Conservation (phyloP, 805 yeast genomes). For the Cyberlindnera xishuangbannaensis region DNA sequence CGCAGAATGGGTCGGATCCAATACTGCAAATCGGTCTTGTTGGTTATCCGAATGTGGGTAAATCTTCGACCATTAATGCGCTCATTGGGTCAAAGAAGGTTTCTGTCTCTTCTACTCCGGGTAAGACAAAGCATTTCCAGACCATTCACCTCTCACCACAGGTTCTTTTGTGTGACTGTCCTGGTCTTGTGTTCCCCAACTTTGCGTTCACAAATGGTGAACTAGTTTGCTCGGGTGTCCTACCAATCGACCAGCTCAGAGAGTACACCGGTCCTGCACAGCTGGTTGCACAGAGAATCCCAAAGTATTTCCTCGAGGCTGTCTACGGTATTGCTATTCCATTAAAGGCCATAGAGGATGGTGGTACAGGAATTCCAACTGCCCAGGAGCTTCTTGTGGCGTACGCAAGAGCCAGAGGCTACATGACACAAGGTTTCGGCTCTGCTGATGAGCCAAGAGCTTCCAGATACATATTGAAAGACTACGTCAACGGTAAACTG, state of each 20-base stretch:
- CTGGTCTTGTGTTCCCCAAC: constrained; percentile 97
- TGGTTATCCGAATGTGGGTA: constrained; percentile 96
- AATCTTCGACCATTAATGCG: constrained; percentile 97
- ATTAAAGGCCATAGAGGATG: constrained; percentile 70
- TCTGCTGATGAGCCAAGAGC: constrained; percentile 96
- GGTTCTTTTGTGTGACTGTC: constrained; percentile 93
- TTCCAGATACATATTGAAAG: constrained; percentile 85
- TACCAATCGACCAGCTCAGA: constrained; percentile 94
- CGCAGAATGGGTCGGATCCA: constrained; percentile 56
- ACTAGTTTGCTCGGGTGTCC: constrained; percentile 95
- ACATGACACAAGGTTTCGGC: constrained; percentile 95
- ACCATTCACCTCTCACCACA: constrained; percentile 80
- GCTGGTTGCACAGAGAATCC: constrained; percentile 80
- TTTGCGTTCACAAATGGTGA: constrained; percentile 96
- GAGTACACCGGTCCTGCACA: constrained; percentile 88
- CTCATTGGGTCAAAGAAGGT: constrained; percentile 94
- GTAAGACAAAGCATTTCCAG: constrained; percentile 98
- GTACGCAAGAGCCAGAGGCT: constrained; percentile 95
- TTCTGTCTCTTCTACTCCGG: constrained; percentile 98
- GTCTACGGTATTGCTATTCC: constrained; percentile 88
- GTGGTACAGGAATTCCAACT: constrained; percentile 85
- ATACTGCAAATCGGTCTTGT: constrained; percentile 88
- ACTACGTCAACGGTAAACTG: constrained; percentile 89
- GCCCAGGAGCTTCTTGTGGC: constrained; percentile 85
- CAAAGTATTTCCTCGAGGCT: constrained; percentile 84